A percentile compares a stretch with the other conserved stretches of the same genome.
Conservation (phyloP, 2,329 filamentous ascomycete genomes). For the Parastagonospora avenae region DNA sequence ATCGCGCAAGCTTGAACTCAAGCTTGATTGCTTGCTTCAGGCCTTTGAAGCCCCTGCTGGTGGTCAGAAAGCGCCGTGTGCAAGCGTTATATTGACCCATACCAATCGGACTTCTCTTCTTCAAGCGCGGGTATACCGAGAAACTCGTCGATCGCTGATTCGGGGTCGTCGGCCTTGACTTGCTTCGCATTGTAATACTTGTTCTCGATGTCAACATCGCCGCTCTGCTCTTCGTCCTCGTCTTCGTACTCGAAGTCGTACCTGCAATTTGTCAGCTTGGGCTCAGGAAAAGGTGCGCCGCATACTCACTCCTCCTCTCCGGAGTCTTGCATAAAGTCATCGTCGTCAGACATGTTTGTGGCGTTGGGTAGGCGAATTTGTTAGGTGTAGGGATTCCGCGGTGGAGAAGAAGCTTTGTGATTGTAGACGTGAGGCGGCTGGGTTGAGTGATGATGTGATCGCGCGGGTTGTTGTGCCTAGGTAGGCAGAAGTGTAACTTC, state of each 20-base stretch:
- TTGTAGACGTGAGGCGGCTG: no score
- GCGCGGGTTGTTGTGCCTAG: no score
- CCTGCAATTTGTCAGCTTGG: slow-evolving; percentile 51
- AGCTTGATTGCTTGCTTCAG: slow-evolving; percentile 98
- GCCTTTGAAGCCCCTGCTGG: slow-evolving; percentile 82
- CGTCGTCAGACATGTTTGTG: slow-evolving; percentile 75
- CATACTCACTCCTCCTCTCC: slow-evolving; percentile 76
- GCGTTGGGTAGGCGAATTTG: slow-evolving; percentile 6
- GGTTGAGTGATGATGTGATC: no score
- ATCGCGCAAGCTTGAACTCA: slow-evolving; percentile 89
- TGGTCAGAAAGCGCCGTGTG: slow-evolving; percentile 17
- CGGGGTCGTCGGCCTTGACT: slow-evolving; percentile 83
- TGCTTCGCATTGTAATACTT: slow-evolving; percentile 99
- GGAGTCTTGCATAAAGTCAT: slow-evolving; percentile 93
- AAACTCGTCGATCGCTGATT: slow-evolving; percentile 90
- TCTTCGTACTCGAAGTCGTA: slow-evolving; percentile 99
- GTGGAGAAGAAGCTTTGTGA: background rate
- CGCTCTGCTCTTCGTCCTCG: slow-evolving; percentile 84
- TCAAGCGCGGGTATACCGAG: slow-evolving; percentile 84
- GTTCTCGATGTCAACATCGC: slow-evolving; percentile 95
- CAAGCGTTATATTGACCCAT: slow-evolving; percentile 8
- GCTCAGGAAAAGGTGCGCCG: background rate
- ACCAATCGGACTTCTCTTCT: slow-evolving; percentile 93
- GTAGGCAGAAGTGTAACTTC: no score
- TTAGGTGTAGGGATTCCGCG: background rate